Evolutionary conservation across 805 yeast species (phyloP).

Genomic region (Kodamaea laetipori): DNA sequence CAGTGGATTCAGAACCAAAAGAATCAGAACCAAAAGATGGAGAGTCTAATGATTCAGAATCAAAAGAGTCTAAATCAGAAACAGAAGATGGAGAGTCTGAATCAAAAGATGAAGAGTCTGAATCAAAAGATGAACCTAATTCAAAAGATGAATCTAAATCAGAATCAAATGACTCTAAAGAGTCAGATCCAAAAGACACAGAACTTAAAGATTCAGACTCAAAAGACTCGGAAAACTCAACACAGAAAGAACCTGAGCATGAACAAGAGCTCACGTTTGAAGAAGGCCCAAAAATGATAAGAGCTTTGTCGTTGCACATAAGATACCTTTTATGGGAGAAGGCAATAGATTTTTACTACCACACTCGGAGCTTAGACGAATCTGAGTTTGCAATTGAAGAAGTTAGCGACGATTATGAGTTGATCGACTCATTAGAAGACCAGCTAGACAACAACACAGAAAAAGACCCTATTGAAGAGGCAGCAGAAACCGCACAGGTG

Average conservation of each 20-base stretch:
- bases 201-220: neutral
- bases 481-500: slow-evolving; percentile 13
- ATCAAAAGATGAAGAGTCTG: too few relatives aligned
- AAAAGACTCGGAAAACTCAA: too few relatives aligned
- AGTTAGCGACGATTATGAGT: slow-evolving; percentile 35
- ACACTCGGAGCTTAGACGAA: slow-evolving; percentile 18
- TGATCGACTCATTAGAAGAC: slow-evolving; percentile 36
- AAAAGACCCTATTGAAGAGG: slow-evolving; percentile 1
- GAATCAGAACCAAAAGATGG: neutral
- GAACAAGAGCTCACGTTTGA: slow-evolving; percentile 30
- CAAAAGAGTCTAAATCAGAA: slow-evolving; percentile 30
- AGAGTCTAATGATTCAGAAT: neutral
- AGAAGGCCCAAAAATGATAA: slow-evolving; percentile 41
- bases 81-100: neutral
- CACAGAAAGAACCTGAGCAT: neutral
- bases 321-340: slow-evolving; percentile 74
- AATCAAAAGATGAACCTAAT: slow-evolving; percentile 25
- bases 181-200: neutral
- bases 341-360: slow-evolving; percentile 54
- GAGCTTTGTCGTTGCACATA: slow-evolving; percentile 56
- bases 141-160: slow-evolving; percentile 38
- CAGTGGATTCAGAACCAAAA: too few relatives aligned
- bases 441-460: slow-evolving; percentile 17
- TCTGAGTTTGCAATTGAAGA: slow-evolving; percentile 29
- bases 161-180: too few relatives aligned